Base-by-base conservation (phyloP, 2,329 filamentous ascomycete genomes). In the Metarhizium rileyi region DNA sequence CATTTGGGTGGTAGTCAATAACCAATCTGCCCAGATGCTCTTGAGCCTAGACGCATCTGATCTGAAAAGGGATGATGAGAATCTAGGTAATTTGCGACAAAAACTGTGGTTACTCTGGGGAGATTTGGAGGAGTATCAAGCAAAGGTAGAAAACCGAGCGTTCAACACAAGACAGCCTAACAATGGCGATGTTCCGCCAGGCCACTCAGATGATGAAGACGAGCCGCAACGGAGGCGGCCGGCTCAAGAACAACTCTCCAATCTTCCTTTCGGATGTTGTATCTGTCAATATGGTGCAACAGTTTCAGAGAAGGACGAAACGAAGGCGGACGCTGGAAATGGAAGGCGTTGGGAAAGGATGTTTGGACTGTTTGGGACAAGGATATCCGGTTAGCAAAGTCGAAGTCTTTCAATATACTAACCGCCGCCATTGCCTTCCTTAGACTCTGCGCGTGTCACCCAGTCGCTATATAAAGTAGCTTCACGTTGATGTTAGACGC, bases 91-190 rank as follows among this genome's bases (percentile, higher is more conserved):
- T 6, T 67, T 96, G 4, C 77, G 80, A 46, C 80, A 94, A 56
- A 83, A 78, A 57, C 71, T 96, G 49, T 91, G 84, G 61, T 70
- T 80, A 33, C 72, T 96, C 1, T 97, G 91, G 90, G 91, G 91
- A 1, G 80, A 95, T 53, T 71, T 96, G 1, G 83, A 90, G 61
- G 88, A 95, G 61, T 64, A 70, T 44, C 88, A 86, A 61, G 56
- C 36, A 40, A 35, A 16, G 47, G 52, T 27, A 8, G 51, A 54
- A 33, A 27, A 46, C 5, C 48, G 51, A 20, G 55, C 46, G 1
- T 22, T 47, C 14, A 26, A 26, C 22, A 38, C 28, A 30, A 45
- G 42, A 30, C 51, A 42, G n/a, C 28, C 28, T 12, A 26, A 25
- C 14, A 28, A 41, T 26, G 10, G 23, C 4, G 26, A 35, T 12